These are phyloP conservation scores for Hansenula anomala DNA, from an alignment of 1,139 yeast species.

Conservation along the genomic window DNA sequence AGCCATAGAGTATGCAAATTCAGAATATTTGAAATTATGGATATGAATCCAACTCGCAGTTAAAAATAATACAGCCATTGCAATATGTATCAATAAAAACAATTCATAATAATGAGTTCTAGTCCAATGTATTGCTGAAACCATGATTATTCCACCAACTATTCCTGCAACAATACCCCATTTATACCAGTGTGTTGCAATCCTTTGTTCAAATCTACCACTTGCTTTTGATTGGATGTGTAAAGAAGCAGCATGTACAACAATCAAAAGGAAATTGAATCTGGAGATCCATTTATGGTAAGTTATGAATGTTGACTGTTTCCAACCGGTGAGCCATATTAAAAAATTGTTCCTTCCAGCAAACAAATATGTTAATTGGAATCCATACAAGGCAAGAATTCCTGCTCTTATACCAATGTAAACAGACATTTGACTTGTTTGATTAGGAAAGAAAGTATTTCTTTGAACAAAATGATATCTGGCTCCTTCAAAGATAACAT, in stretches of 20 bases:
- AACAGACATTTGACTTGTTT: slow-evolving; percentile 47
- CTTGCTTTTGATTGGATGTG: slow-evolving; percentile 14
- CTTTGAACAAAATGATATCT: slow-evolving; percentile 35
- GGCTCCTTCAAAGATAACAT: slow-evolving; percentile 32
- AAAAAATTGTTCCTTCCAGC: slow-evolving; percentile 68
- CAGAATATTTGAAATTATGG: slow-evolving; percentile 28
- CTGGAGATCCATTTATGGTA: slow-evolving; percentile 69
- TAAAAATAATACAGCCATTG: slow-evolving; percentile 47
- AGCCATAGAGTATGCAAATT: slow-evolving; percentile 16
- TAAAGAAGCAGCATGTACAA: slow-evolving; percentile 30
- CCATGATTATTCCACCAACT: slow-evolving; percentile 33
- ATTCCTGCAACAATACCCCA: slow-evolving; percentile 47
- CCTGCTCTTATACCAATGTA: slow-evolving; percentile 63
- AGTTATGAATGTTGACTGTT: slow-evolving; percentile 52
- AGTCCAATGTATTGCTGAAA: slow-evolving; percentile 39
- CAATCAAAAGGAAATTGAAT: slow-evolving; percentile 31
- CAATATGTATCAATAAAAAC: slow-evolving; percentile 53
- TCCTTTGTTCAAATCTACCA: slow-evolving; percentile 10
- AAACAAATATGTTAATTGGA: slow-evolving; percentile 49
- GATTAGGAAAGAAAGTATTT: slow-evolving; percentile 36
- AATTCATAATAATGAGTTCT: slow-evolving; percentile 57
- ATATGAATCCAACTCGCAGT: slow-evolving; percentile 56
- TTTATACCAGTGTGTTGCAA: slow-evolving; percentile 10
- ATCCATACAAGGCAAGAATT: slow-evolving; percentile 36
- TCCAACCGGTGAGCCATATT: slow-evolving; percentile 64